Conservation (phyloP, 495 filamentous ascomycete genomes). For the Cercophora samala region DNA sequence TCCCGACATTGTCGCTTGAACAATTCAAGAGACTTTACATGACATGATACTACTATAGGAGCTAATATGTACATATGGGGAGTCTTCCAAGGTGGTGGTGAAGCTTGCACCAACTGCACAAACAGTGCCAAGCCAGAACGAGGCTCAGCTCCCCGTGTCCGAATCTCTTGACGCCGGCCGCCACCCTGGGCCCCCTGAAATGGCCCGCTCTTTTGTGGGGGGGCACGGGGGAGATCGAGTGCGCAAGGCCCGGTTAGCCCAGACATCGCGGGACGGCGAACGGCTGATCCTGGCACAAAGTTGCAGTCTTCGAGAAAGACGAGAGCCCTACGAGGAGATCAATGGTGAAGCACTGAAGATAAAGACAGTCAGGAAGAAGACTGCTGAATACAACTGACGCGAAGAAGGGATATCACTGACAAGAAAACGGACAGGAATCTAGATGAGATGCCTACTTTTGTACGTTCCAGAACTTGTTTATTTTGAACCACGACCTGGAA, state of each 20-base stretch:
- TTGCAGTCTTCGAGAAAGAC: constrained; percentile 9
- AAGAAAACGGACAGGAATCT: constrained; percentile 3
- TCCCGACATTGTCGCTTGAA: no score
- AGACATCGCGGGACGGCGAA: constrained; percentile 4
- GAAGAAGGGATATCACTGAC: neutral
- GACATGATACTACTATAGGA: neutral
- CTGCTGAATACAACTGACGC: neutral
- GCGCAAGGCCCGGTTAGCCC: neutral
- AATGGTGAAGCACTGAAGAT: neutral
- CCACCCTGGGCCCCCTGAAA: constrained; percentile 18
- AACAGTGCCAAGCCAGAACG: neutral
- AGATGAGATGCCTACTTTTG: neutral
- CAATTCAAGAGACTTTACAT: no score
- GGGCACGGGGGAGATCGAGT: no score
- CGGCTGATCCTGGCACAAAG: constrained; percentile 15
- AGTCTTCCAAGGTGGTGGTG: neutral
- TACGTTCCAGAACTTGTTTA: constrained; percentile 34
- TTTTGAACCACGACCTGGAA: constrained; percentile 29
- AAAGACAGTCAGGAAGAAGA: neutral
- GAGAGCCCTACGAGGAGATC: neutral
- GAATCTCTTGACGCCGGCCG: constrained; percentile 11
- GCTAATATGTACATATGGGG: neutral
- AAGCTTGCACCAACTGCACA: neutral
- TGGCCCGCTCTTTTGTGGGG: constrained; percentile 11
- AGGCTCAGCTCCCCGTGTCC: neutral